Base-by-base conservation (phyloP, 2,329 filamentous ascomycete genomes). In the Diaporthe vexans region DNA sequence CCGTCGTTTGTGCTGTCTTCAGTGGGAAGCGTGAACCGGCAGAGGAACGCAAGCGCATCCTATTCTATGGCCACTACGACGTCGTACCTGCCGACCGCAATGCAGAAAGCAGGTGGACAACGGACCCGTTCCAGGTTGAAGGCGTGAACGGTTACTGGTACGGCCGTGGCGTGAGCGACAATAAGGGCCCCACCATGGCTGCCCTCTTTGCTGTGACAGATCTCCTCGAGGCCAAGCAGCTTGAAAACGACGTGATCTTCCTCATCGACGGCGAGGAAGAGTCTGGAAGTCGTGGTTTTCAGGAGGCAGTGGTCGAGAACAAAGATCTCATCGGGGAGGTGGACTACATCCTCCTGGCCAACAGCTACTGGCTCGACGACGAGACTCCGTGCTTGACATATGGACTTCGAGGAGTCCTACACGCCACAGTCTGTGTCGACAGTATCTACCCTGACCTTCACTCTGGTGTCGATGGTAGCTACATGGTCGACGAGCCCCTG, bases 11-110 rank as follows among this genome's bases (percentile, higher is more conserved):
- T 78, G 97, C 97, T 54, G 94, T 93, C 75, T 99, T 99, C 81
- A 90, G 91, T 58, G 95, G 93, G 5, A 97, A 92, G 82, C 91
- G 89, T 75, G 88, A 91, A 15, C 90, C 91, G 0, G 85, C 90
- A 0, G 88, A 90, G 35, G 87, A 90, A 35, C 90, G 94, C 24
- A 98, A 97, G 84, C 95, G 94, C 40, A 94, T 98, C 11, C 86
- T 99, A 0, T 99, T 99, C 82, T 99, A 99, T 80, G 97, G 97
- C 0, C 97, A 99, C 82, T 99, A 99, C 85, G 97, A 99, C 81
- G 95, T 99, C 3, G 97, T 99, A 4, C 91, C 95, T 0, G 97
- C 97, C 0, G 95, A 98, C 77, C 92, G 93, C 51, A 94, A 94
- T 76, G 91, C 93, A 73, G 90, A 69, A 24, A 75, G 91, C 51